Evolutionary conservation across 78 protist species (phyloP).

Genomic region (slime mould (Dictyostelium discoideum)): dicty_2.7 NC_007088.5:6409001-6409500

Average conservation of each 20-base stretch:
- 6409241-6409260: neutral
- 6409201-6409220: neutral
- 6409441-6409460: neutral
- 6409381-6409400: neutral
- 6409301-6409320: slow-evolving; percentile 30
- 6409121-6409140: neutral
- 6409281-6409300: neutral
- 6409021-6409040: neutral
- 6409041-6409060: neutral
- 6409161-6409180: slow-evolving; percentile 21
- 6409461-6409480: neutral
- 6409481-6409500: neutral
- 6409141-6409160: neutral
- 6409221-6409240: slow-evolving; percentile 67
- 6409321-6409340: slow-evolving; percentile 10
- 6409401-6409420: neutral
- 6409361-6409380: neutral
- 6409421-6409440: neutral
- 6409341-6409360: neutral
- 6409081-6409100: neutral
- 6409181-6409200: neutral
- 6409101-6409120: neutral
- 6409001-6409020: slow-evolving; percentile 41
- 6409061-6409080: neutral
- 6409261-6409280: slow-evolving; percentile 3